These are phyloP conservation scores for Myriosclerotinia curreyana DNA, from an alignment of 2,329 filamentous ascomycete species.

Conservation along the genomic window DNA sequence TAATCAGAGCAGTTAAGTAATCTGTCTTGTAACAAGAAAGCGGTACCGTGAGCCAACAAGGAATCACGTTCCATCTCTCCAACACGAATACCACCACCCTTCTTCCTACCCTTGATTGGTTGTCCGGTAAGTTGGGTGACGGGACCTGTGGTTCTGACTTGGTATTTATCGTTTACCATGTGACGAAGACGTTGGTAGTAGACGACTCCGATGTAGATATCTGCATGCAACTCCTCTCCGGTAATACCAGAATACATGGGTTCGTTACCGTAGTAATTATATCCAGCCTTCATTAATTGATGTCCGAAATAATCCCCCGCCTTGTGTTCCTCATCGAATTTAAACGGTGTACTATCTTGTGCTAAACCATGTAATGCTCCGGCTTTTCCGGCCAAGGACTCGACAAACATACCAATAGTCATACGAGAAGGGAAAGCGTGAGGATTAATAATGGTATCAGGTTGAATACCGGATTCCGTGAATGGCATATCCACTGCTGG, in stretches of 20 bases:
- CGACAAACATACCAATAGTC: slow-evolving; percentile 99
- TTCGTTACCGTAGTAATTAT: slow-evolving; percentile 98
- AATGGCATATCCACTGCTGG: slow-evolving; percentile 93
- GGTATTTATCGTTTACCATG: slow-evolving; percentile 99
- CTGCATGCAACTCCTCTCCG: slow-evolving; percentile 85
- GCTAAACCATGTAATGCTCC: slow-evolving; percentile 93
- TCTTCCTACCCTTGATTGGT: slow-evolving; percentile 93
- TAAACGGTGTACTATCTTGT: slow-evolving; percentile 93
- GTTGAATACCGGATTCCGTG: slow-evolving; percentile 92
- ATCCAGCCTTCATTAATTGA: slow-evolving; percentile 90
- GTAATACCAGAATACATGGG: slow-evolving; percentile 98
- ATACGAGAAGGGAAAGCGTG: slow-evolving; percentile 99
- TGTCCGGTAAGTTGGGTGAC: slow-evolving; percentile 89
- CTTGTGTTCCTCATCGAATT: slow-evolving; percentile 87
- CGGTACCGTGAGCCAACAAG: slow-evolving; percentile 88
- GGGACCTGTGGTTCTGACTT: slow-evolving; percentile 92
- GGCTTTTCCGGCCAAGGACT: slow-evolving; percentile 92
- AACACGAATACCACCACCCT: slow-evolving; percentile 96
- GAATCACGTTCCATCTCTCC: slow-evolving; percentile 99
- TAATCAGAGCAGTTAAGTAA: slow-evolving; percentile 98
- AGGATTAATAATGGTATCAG: slow-evolving; percentile 97
- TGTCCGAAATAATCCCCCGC: slow-evolving; percentile 94
- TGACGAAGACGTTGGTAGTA: slow-evolving; percentile 98
- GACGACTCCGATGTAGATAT: slow-evolving; percentile 95
- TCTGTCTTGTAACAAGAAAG: slow-evolving; percentile 91